Percentiles rank a stretch among this genome's conserved stretches.
Conservation (phyloP, 345 rosid genomes). For the Eucalyptus guilfoylei region DNA sequence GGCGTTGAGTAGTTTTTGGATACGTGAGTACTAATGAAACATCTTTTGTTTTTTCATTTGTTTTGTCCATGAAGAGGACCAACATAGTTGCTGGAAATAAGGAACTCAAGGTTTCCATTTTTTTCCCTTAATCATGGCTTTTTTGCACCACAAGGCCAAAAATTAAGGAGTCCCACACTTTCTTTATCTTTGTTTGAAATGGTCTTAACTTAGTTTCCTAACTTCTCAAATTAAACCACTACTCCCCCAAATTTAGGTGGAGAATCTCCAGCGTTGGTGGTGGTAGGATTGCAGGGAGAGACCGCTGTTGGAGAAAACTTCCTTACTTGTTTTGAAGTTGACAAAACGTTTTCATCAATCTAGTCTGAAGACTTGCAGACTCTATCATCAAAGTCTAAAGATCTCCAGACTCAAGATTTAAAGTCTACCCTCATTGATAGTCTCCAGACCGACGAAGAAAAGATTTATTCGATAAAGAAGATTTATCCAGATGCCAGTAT, state of each 20-base stretch:
- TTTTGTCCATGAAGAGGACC: background rate
- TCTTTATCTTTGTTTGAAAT: no score
- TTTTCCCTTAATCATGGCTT: background rate
- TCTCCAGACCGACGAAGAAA: no score
- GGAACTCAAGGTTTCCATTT: background rate
- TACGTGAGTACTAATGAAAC: background rate
- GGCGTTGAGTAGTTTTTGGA: background rate
- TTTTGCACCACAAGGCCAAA: background rate
- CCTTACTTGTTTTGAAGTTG: no score
- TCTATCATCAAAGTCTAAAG: no score
- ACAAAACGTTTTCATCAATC: no score
- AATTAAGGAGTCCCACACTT: accelerated
- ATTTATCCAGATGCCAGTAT: no score
- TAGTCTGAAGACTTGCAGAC: no score
- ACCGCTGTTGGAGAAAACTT: no score
- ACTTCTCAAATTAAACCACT: background rate
- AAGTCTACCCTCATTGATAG: no score
- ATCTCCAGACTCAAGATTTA: no score
- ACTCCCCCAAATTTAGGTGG: background rate
- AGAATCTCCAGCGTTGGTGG: accelerated
- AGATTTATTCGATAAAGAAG: no score
- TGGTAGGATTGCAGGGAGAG: background rate
- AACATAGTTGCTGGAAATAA: background rate
- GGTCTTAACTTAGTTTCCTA: background rate
- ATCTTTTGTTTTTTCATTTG: background rate